Base-by-base conservation (phyloP, 768 basidiomycete genomes). In the Suillus brevipes region DNA sequence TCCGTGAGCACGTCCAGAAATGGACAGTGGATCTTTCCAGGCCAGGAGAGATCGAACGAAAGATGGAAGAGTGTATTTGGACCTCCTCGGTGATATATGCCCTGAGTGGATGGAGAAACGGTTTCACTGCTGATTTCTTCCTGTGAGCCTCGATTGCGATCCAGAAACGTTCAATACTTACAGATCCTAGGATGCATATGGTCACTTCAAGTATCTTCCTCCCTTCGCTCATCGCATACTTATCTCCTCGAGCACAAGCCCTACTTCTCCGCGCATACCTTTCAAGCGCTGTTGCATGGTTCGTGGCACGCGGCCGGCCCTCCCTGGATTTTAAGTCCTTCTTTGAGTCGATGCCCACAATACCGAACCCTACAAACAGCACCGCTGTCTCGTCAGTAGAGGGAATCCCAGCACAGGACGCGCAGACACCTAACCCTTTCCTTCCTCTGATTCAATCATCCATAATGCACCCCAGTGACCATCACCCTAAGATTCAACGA, bases 21-120 rank as follows among this genome's bases (percentile, higher is more conserved):
- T 88, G 86, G 86, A 79, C 73, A 4, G 47, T 82, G n/a, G 75
- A 84, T 64, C 64, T 75, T 52, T 64, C 66, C 50, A 66, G 77
- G 61, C 68, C 79, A 38, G 68, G 76, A 49, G 78, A 81, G 66
- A 68, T 87, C 5, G 78, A 81, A 23, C 73, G 78, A 25, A 91
- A 89, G 72, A 79, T 88, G 38, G 87, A 87, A 67, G 89, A 92
- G 68, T 67, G 92, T 5, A 71, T 78, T 8, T 91, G 88, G 86
- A 74, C 82, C 25, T 81, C 79, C 50, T 76, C 77, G 0, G 64
- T 89, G 16, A 69, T 88, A 16, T 91, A 87, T 67, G 86, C 82
- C 2, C 76, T 86, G 25, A 83, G 81, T 10, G 88, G 85, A 4
- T 85, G 72, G 79, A 81, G 36, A 83, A 83, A 1, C 4, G 86